Percentiles rank a stretch among this genome's conserved stretches.
These are phyloP conservation scores for Sicyos edulis DNA, from an alignment of 306 rosid species.

Conservation along the genomic window DNA sequence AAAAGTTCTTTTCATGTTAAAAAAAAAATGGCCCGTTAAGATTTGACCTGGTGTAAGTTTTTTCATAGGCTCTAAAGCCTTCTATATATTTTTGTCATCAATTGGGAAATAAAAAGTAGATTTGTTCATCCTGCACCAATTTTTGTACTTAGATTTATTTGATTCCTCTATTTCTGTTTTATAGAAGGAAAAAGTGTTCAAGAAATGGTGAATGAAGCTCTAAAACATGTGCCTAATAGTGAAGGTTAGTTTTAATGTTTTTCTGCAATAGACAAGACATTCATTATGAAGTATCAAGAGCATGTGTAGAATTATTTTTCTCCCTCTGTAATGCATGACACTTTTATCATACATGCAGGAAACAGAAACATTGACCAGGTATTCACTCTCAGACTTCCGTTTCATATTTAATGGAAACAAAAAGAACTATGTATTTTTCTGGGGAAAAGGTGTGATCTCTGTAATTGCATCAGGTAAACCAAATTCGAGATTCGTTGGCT, in stretches of 20 bases:
- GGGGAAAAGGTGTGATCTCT: constrained; percentile 24
- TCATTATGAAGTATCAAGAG: constrained; percentile 15
- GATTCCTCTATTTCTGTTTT: constrained; percentile 25
- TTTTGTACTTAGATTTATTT: constrained; percentile 13
- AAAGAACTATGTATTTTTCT: constrained; percentile 18
- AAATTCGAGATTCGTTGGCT: constrained; percentile 90
- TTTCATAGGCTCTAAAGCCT: background rate
- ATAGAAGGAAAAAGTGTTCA: constrained; percentile 94
- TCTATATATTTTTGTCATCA: background rate
- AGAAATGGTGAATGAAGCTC: constrained; percentile 91
- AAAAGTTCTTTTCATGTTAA: background rate
- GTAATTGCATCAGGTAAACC: constrained; percentile 66
- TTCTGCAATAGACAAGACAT: constrained; percentile 16
- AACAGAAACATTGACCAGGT: constrained; percentile 86
- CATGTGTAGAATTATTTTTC: constrained; percentile 18
- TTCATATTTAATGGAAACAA: constrained; percentile 20
- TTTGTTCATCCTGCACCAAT: constrained; percentile 6
- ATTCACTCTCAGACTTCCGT: constrained; percentile 29
- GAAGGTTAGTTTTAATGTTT: constrained; percentile 49
- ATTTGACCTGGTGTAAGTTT: background rate
- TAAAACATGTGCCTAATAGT: constrained; percentile 60
- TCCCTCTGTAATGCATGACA: constrained; percentile 28
- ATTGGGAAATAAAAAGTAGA: background rate
- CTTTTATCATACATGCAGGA: constrained; percentile 55
- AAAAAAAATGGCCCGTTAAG: background rate